Evolutionary conservation across 108 stramenopile genomes (phyloP), one percentile per base, ranked within the genome.

Genomic region (Schizochytrium sp.): DNA sequence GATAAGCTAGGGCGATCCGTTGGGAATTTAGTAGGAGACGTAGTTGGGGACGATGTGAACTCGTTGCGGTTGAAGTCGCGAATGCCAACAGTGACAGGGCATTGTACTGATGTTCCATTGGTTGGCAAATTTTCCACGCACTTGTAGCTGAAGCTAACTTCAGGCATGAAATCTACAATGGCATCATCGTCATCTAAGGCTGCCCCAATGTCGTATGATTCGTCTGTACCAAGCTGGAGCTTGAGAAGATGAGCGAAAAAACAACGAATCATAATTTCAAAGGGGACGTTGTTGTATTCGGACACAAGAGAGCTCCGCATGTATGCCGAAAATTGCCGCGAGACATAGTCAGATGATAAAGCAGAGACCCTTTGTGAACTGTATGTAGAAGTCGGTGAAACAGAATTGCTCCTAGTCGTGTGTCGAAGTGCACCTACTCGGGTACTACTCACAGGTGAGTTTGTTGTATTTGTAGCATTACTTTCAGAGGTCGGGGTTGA

Each of bases 151-250:
- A 47, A 42, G 15, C 55, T 53, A 10, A 83, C 10, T 40, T 19
- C 47, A 10, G 76, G 76, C 53, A 83, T 83, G 40, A 83, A 83
- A 50, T 83, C 76, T n/a, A 83, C 45, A 2, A 83, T 46, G 4
- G 15, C 28, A 40, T 7, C 55, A 5, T 5, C 5, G 13, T 83
- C 47, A n/a, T 2, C 15, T n/a, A 83, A 53, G 15, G 47, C 10
- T 47, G 55, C 15, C 28, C 10, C 50, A 47, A 83, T 40, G 76
- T 83, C 28, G 28, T 19, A 83, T 13, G 50, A 38, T 13, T 83
- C 8, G 5, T 40, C 76, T 1, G 49, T 28, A 5, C 55, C n/a
- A 53, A 83, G 45, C 19, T 40, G 47, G 38, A 17, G 45, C 5
- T 5, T 10, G 55, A 83, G 76, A n/a, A 83, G 12, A 47, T 17